Percentiles rank a stretch among this genome's conserved stretches.
Conservation (phyloP, 768 basidiomycete species). For the Coprinopsis cinerea region DNA sequence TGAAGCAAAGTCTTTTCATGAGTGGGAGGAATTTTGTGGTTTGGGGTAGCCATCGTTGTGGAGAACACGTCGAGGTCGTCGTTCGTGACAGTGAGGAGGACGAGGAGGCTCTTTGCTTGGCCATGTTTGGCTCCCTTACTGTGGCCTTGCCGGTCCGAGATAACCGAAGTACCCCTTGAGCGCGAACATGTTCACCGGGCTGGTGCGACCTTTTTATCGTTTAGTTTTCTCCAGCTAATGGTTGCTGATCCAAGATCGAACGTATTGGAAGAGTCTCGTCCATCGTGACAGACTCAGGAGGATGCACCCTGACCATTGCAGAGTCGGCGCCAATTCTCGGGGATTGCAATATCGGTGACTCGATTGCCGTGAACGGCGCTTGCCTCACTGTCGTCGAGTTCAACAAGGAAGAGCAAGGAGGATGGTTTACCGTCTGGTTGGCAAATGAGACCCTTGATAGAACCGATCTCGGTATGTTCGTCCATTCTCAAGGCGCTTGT, state of each 20-base stretch:
- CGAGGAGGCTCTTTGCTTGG: not conserved
- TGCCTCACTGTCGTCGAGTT: conserved; percentile 93
- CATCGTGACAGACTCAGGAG: conserved; percentile 60
- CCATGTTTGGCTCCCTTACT: not conserved
- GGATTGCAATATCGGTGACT: conserved; percentile 93
- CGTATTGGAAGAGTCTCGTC: conserved; percentile 72
- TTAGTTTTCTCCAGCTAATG: conserved; percentile 7
- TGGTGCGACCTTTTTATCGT: conserved; percentile 40
- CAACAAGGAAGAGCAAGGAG: conserved; percentile 50
- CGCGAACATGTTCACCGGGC: conserved; percentile 67
- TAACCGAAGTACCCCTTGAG: conserved; percentile 1
- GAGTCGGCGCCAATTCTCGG: conserved; percentile 66
- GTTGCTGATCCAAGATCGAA: conserved; percentile 60
- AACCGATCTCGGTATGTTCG: conserved; percentile 74
- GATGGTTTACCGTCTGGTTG: conserved; percentile 91
- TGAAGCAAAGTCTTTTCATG: conserved; percentile 29
- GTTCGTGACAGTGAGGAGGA: not conserved
- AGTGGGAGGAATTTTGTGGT: conserved; percentile 12
- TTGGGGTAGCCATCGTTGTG: not conserved
- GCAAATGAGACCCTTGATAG: conserved; percentile 91
- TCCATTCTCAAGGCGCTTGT: not conserved
- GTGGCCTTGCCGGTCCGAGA: not conserved
- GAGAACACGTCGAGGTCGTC: conserved; percentile 1
- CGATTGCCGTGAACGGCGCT: conserved; percentile 82
- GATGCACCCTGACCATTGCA: conserved; percentile 78